These are phyloP conservation scores for Monosporozyma servazzii DNA, from an alignment of 805 yeast species.

Conservation along the genomic window DNA sequence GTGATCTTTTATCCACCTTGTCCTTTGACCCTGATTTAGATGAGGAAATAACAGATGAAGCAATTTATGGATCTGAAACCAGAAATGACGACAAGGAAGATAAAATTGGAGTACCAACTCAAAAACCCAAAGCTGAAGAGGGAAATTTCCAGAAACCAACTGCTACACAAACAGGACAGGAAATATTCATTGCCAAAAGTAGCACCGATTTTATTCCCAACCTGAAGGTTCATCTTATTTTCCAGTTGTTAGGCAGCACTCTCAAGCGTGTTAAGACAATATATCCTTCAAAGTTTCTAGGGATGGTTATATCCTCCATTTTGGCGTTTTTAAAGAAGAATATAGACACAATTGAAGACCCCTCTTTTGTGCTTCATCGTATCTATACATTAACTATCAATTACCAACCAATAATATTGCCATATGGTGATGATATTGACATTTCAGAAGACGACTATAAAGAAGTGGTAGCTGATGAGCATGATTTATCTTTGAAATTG, in stretches of 20 bases:
- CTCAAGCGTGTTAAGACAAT: conserved; percentile 52
- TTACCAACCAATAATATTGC: conserved; percentile 23
- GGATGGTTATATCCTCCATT: conserved; percentile 54
- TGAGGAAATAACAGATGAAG: conserved; percentile 6
- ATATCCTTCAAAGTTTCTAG: conserved; percentile 72
- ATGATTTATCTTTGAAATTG: conserved; percentile 51
- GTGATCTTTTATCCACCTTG: conserved; percentile 45
- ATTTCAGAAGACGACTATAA: conserved; percentile 30
- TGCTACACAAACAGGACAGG: neutral
- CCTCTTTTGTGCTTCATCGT: conserved; percentile 44
- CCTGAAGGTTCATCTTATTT: conserved; percentile 51
- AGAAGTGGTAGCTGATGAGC: conserved; percentile 44
- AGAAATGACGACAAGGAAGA: conserved; percentile 6
- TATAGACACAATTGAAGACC: conserved; percentile 25
- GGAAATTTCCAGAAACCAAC: neutral
- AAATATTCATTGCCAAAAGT: conserved; percentile 4
- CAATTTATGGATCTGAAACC: neutral
- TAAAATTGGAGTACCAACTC: neutral
- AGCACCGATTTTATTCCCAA: conserved; percentile 32
- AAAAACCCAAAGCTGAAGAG: neutral
- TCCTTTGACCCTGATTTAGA: neutral
- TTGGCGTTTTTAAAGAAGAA: conserved; percentile 43
- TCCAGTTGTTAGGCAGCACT: conserved; percentile 55
- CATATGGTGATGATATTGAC: conserved; percentile 6
- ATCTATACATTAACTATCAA: conserved; percentile 53